Evolutionary conservation across 2,329 filamentous ascomycete species (phyloP), one percentile per base, ranked within the genome.

Genomic region (Grosmannia serpens): DNA sequence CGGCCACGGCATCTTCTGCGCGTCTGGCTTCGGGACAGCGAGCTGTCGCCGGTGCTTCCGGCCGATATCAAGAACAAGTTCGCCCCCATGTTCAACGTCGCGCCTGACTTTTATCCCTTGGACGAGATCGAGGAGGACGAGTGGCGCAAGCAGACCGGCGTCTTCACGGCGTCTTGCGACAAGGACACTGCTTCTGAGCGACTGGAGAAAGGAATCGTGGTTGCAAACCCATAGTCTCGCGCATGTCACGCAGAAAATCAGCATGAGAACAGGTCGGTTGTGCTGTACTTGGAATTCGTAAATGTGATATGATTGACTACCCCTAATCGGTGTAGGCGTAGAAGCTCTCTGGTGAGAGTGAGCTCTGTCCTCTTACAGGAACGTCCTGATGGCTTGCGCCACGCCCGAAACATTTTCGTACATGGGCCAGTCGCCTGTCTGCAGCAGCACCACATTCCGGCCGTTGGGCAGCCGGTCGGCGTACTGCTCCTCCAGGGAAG

Each of bases 81-180:
- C 38, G 38, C 46, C 6, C 35, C 35, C 53, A 55, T 55, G 53
- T 55, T 55, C 26, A 5, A 20, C 24, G 38, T 29, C 22, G 26
- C 22, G 2, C 53, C 53, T 0, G 35, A 46, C 24, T 55, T 55
- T 8, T 55, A 55, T 38, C 53, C 53, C 7, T n/a, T 55, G 10
- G 53, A 55, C 53, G 53, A 55, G 35, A 24, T 55, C 38, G 35
- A 55, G 26, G 53, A 55, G 24, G 53, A 55, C 38, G 53, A 44
- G 13, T 38, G 53, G 15, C 53, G 53, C 38, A 27, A 31, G 35
- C 35, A 55, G 26, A 55, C 53, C 9, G 53, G 53, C 35, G 26
- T 55, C 38, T 55, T 55, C 20, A 55, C 53, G 15, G 53, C 35
- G 11, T 27, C 53, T n/a, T 55, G 53, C 26, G 38, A 55, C 24